These are phyloP conservation scores for Diddensiella santjacobensis DNA, from an alignment of 805 yeast species.

Conservation along the genomic window DNA sequence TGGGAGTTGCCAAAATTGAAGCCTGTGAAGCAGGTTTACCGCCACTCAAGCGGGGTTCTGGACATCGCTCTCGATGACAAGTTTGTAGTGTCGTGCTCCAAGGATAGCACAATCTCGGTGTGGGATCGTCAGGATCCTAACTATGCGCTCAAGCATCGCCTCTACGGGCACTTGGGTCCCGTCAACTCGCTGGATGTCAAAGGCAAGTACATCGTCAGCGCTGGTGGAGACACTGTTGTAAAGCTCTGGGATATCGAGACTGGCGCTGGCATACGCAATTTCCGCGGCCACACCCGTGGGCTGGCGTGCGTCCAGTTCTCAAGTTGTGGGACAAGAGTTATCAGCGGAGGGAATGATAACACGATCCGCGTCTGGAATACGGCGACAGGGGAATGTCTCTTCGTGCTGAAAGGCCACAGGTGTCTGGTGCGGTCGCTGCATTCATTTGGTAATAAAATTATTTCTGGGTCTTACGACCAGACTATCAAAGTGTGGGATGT, in stretches of 20 bases:
- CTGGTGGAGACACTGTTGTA: constrained; percentile 69
- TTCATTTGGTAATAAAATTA: constrained; percentile 26
- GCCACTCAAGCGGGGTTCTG: constrained; percentile 31
- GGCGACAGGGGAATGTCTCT: constrained; percentile 64
- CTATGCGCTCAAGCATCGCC: constrained; percentile 17
- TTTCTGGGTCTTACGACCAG: constrained; percentile 37
- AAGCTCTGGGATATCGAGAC: constrained; percentile 77
- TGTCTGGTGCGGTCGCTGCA: constrained; percentile 67
- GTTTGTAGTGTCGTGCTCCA: constrained; percentile 33
- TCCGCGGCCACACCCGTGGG: constrained; percentile 79
- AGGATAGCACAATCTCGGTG: constrained; percentile 32
- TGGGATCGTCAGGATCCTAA: constrained; percentile 27
- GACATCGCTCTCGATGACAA: constrained; percentile 27
- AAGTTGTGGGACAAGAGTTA: constrained; percentile 60
- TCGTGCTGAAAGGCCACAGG: constrained; percentile 71
- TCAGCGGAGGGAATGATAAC: constrained; percentile 83
- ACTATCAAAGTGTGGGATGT: constrained; percentile 37
- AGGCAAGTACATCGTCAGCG: constrained; percentile 30
- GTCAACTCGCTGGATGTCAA: constrained; percentile 34
- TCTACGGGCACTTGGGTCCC: constrained; percentile 34
- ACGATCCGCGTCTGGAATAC: constrained; percentile 87
- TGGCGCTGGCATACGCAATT: constrained; percentile 62
- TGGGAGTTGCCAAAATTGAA: constrained; percentile 28
- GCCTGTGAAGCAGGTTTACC: constrained; percentile 25
- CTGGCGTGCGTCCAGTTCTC: constrained; percentile 81